Percentiles rank a stretch among this genome's conserved stretches.
These are phyloP conservation scores for Botryotinia globosa DNA, from an alignment of 2,329 filamentous ascomycete genomes.

Conservation along the genomic window DNA sequence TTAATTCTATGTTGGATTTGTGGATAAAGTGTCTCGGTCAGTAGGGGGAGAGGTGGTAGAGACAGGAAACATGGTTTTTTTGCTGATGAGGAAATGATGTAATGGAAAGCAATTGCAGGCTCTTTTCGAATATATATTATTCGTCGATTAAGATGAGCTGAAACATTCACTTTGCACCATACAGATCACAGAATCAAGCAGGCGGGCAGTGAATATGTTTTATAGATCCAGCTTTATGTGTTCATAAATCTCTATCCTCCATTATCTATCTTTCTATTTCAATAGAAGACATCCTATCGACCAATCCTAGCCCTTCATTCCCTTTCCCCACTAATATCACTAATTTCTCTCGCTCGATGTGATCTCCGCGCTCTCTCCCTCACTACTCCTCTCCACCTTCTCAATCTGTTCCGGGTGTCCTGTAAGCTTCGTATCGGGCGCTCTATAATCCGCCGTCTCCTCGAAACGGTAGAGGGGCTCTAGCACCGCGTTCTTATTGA, in stretches of 20 bases:
- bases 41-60: no score
- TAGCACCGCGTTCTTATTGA: neutral
- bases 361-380: neutral
- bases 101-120: neutral
- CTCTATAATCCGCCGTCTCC: neutral
- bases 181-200: neutral
- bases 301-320: neutral
- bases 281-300: neutral
- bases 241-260: neutral
- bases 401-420: constrained; percentile 6
- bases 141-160: neutral
- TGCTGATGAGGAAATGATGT: neutral
- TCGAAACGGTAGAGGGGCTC: constrained; percentile 20
- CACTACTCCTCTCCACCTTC: constrained; percentile 7
- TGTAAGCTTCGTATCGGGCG: neutral
- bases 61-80: neutral
- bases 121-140: neutral
- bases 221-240: neutral
- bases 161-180: neutral
- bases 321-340: neutral
- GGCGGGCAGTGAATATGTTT: no score
- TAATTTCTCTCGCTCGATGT: neutral
- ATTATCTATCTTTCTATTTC: neutral
- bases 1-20: neutral
- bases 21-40: neutral